Base-by-base conservation (phyloP, 257 asterid genomes). In the Leptodermis oblonga region DNA sequence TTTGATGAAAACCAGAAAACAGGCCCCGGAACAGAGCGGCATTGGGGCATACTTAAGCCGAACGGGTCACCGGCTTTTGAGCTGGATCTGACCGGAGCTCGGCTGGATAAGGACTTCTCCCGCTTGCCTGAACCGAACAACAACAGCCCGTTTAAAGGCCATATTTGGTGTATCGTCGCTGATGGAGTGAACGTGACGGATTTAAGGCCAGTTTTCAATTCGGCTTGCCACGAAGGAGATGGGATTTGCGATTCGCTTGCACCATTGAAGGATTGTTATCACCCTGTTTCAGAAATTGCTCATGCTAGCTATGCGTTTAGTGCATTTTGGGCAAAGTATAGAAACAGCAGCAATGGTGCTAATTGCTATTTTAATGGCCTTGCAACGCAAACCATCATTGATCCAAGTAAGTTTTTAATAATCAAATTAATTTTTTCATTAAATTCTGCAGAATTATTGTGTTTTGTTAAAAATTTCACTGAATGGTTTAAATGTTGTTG, bases 241-340 rank as follows among this genome's bases (percentile, higher is more conserved):
- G 88, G 76, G 2, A 82, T 81, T 10, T 91, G 97, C 48, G 85
- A 77, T 12, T 87, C 73, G 43, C 85, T 89, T 11, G 82, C 85
- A 8, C 95, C 95, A 0, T 88, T 85, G 31, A 74, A 70, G 42
- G 65, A 52, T 11, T 91, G 97, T 68, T 89, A 91, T 65, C 77
- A 76, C 70, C 96, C 96, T 7, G 77, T 88, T 1, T 84, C 93
- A 0, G 51, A 72, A 6, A 25, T 42, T 2, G 71, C 82, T 0
- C 95, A 91, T 72, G 97, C 96, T 8, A 91, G 77, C 84, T 91
- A 86, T 55, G 96, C 92, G 39, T 91, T 89, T 71, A 91, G 90
- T 63, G 82, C 97, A 0, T 91, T 84, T 33, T 91, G 96, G 96
- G 78, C 82, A 0, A 79, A 79, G 87, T 84, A 42, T 67, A 72